Conservation (phyloP, 1,284 basidiomycete species). For the Wallemia mellicola region DNA sequence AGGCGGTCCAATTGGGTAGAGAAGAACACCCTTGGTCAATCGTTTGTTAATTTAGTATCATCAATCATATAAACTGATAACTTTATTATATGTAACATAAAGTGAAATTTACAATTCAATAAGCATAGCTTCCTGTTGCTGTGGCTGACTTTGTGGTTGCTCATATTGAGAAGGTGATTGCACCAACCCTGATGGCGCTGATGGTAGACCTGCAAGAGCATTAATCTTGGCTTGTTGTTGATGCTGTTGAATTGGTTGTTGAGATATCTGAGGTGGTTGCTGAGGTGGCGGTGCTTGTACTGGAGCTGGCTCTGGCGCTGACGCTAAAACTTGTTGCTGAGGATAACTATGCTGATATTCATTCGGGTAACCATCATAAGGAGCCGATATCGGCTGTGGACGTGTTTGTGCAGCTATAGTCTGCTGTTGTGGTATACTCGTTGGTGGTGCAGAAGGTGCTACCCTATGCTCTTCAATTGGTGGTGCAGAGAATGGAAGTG, state of each 20-base stretch:
- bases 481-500: background rate
- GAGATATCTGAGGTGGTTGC: background rate
- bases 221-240: background rate
- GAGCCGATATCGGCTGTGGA: background rate
- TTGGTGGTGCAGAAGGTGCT: background rate
- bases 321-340: background rate
- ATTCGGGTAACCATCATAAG: background rate
- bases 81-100: background rate
- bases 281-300: background rate
- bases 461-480: background rate
- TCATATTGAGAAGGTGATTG: background rate
- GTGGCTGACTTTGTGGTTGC: background rate
- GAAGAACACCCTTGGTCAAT: slow-evolving; percentile 5
- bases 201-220: background rate
- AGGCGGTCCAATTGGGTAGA: slow-evolving; percentile 3
- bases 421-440: background rate
- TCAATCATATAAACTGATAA: background rate
- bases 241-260: too few relatives aligned
- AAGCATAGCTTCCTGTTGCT: slow-evolving; percentile 1
- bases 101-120: background rate
- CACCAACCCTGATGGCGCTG: background rate
- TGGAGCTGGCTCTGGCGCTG: background rate
- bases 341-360: background rate
- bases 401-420: background rate
- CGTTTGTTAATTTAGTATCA: too few relatives aligned